A percentile compares a stretch with the other conserved stretches of the same genome.
phyloP scores from a whole-genome alignment of 164 flowering plant genomes.

The Annona cherimola region DNA sequence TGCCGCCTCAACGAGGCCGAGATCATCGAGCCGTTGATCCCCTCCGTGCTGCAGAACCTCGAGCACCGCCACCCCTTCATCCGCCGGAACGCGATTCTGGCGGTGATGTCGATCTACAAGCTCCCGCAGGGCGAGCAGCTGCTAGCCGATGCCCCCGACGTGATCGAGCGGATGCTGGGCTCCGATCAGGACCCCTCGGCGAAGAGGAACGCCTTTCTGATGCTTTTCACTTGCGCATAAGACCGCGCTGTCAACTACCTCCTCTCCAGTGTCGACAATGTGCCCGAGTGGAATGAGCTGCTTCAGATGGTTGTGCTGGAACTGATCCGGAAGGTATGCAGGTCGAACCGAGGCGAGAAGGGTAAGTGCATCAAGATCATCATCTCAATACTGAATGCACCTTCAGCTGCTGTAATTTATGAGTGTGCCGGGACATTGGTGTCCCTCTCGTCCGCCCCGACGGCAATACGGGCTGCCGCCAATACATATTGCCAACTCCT shows the following conservation, averaged over 20 bases:
- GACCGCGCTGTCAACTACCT: constrained; percentile 64
- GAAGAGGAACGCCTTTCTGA: constrained; percentile 80
- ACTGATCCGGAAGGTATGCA: constrained; percentile 77
- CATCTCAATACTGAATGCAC: constrained; percentile 70
- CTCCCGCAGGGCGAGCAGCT: constrained; percentile 89
- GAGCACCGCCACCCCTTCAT: constrained; percentile 81
- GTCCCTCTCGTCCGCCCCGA: constrained; percentile 89
- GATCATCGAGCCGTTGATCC: constrained; percentile 83
- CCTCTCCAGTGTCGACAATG: constrained; percentile 46
- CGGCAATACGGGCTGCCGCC: constrained; percentile 89
- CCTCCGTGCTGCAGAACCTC: constrained; percentile 66
- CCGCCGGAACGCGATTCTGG: constrained; percentile 78
- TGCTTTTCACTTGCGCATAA: constrained; percentile 71
- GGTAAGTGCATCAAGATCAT: constrained; percentile 86
- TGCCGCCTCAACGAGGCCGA: constrained; percentile 78
- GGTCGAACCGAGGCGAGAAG: constrained; percentile 69
- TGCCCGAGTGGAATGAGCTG: constrained; percentile 79
- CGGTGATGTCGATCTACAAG: constrained; percentile 78
- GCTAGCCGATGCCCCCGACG: constrained; percentile 76
- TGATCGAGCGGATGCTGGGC: constrained; percentile 58
- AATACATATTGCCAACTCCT: constrained; percentile 82
- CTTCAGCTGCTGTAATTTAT: constrained; percentile 81
- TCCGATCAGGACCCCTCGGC: constrained; percentile 80
- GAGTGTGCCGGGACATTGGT: constrained; percentile 93
- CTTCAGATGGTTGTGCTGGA: constrained; percentile 96